Evolutionary conservation across 257 asterid genomes (phyloP).

Genomic region (Catharanthus roseus): DNA sequence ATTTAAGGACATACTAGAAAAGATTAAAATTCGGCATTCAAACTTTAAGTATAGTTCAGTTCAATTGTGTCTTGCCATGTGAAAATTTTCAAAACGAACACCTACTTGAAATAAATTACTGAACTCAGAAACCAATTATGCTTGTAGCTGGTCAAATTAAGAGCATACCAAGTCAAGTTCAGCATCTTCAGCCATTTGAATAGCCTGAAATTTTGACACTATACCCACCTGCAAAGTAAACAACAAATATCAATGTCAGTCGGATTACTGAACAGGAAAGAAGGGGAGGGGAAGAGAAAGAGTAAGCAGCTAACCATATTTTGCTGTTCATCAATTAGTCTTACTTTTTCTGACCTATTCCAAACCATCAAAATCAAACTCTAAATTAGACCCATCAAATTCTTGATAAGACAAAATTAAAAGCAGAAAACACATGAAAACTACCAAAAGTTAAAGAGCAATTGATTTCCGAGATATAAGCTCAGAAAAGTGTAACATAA

Average conservation of each 20-base stretch:
- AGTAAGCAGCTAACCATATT: slow-evolving; percentile 65
- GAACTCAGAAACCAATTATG: background rate
- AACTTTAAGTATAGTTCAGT: background rate
- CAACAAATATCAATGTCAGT: slow-evolving; percentile 8
- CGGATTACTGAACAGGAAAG: background rate
- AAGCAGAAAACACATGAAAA: slow-evolving; percentile 2
- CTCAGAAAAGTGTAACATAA: background rate
- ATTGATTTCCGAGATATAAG: background rate
- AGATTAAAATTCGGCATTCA: background rate
- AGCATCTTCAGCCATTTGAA: slow-evolving; percentile 88
- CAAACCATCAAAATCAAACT: slow-evolving; percentile 19
- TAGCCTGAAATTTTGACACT: slow-evolving; percentile 67
- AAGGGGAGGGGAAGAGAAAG: background rate
- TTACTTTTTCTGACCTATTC: slow-evolving; percentile 76
- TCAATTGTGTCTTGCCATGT: background rate
- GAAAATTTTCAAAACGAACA: background rate
- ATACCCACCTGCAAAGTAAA: slow-evolving; percentile 64
- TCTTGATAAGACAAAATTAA: background rate
- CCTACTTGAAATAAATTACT: background rate
- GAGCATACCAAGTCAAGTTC: slow-evolving; percentile 88
- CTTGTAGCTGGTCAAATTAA: background rate
- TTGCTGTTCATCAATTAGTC: slow-evolving; percentile 86
- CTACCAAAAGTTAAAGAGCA: background rate
- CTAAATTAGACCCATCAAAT: slow-evolving; percentile 15
- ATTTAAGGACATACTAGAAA: background rate